phyloP scores from a whole-genome alignment of 139 green algal genomes.

The Picochlorum sp. region DNA sequence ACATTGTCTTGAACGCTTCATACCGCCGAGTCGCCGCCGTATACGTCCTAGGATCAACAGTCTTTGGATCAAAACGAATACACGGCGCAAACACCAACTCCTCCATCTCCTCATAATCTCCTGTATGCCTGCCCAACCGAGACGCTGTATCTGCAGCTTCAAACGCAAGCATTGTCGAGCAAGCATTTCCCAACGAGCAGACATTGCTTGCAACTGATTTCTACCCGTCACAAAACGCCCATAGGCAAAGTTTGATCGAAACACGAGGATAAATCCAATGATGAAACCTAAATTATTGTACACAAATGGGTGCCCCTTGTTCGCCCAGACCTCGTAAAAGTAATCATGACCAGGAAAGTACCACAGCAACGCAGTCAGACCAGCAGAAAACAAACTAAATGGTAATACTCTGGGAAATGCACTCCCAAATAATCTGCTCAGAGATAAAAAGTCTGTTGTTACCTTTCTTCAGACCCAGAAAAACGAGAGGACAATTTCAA shows the following conservation, averaged over 20 bases:
- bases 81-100: no score
- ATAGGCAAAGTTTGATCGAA: constrained; percentile 2
- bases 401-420: background rate
- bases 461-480: background rate
- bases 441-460: background rate
- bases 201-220: background rate
- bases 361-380: constrained; percentile 3
- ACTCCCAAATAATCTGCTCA: constrained; percentile 1
- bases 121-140: background rate
- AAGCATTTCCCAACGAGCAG: background rate
- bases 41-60: constrained; percentile 1
- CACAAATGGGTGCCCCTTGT: background rate
- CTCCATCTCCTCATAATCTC: background rate
- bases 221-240: background rate
- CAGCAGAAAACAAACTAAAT: constrained; percentile 2
- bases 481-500: background rate
- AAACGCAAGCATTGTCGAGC: background rate
- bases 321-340: background rate
- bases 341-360: background rate
- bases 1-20: constrained; percentile 1
- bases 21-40: background rate
- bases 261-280: constrained; percentile 5
- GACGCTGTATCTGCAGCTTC: constrained; percentile 1
- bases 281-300: constrained; percentile 1
- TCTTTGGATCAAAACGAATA: background rate